Evolutionary conservation across 2,329 filamentous ascomycete genomes (phyloP).

Genomic region (Calcarisporium arbuscula): DNA sequence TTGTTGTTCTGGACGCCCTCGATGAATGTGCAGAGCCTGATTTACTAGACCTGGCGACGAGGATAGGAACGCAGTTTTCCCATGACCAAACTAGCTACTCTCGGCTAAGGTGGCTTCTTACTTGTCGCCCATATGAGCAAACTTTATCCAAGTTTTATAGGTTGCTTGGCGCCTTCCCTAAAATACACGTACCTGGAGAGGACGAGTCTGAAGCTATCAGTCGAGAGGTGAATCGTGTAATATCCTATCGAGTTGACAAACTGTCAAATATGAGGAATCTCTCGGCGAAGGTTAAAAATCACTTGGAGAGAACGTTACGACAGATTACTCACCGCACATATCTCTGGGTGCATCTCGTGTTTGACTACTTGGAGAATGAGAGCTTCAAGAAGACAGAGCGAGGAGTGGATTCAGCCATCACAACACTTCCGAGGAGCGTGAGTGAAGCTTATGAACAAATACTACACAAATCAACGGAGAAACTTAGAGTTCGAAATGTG

Average conservation of each 20-base stretch:
- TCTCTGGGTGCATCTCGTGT: conserved; percentile 29
- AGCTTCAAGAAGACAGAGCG: conserved; percentile 13
- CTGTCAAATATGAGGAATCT: conserved; percentile 11
- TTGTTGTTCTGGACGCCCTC: conserved; percentile 32
- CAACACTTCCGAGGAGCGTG: conserved; percentile 19
- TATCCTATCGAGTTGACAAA: conserved; percentile 18
- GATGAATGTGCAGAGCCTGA: conserved; percentile 28
- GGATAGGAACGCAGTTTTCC: conserved; percentile 4
- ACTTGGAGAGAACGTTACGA: conserved; percentile 13
- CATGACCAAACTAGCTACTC: not conserved
- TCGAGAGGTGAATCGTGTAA: conserved; percentile 26
- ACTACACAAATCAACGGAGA: conserved; percentile 14
- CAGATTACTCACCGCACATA: conserved; percentile 23
- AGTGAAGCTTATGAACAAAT: conserved; percentile 22
- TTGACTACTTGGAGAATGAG: conserved; percentile 20
- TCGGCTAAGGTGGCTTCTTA: conserved; percentile 27
- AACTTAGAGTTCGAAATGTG: too few species aligned
- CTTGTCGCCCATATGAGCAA: conserved; percentile 25
- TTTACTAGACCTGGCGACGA: conserved; percentile 12
- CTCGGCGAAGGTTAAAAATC: conserved; percentile 6
- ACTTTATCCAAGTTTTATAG: conserved; percentile 18
- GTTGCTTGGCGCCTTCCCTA: conserved; percentile 14
- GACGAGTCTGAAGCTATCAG: conserved; percentile 26
- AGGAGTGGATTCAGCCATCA: conserved; percentile 12
- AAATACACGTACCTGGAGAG: conserved; percentile 28